Evolutionary conservation across 1,284 basidiomycete species (phyloP), one percentile per base, ranked within the genome.

Genomic region (Cutaneotrichosporon dermatis): DNA sequence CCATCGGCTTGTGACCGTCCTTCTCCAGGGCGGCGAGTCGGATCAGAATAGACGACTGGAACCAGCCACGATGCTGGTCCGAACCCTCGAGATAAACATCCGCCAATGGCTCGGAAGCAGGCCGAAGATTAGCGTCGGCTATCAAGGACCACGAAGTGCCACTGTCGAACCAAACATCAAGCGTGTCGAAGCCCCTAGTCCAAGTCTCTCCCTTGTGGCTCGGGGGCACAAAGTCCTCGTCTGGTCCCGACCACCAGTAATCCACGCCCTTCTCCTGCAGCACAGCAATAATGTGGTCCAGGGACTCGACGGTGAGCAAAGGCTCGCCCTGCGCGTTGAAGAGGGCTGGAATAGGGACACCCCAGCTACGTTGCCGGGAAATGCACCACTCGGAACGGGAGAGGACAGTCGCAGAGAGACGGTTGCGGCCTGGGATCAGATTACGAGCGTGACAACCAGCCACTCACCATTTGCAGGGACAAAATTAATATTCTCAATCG

Each of bases 161-260:
- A 69, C 91, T 95, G 79, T 99, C 96, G 69, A 99, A 99, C 96
- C 96, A 99, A 4, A 99, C 96, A 74, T 99, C 96, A 83, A 99
- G 90, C 0, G 95, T 99, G 74, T 99, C 96, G 2, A 83, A 86
- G 7, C 93, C 89, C 74, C 91, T 92, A 49, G 79, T 76, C 83
- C 87, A 90, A 33, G 52, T 76, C 11, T 79, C 73, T 37, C 81
- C 66, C 40, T 79, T 72, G 13, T 82, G 81, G 15, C 80, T 78
- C 0, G 85, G 83, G 9, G 88, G 84, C 6, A 94, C 76, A 72
- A 99, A 97, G 36, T 92, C 90, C 42, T 86, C 84, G 9, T 90
- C 83, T 1, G 87, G 85, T 2, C 89, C 92, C 16, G 86, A 82
- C 93, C 93, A 99, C 96, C 96, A 99, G 72, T 93, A 82, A 15